These are phyloP conservation scores for Paraconiothyrium brasiliense DNA, from an alignment of 2,329 filamentous ascomycete species.

Conservation along the genomic window DNA sequence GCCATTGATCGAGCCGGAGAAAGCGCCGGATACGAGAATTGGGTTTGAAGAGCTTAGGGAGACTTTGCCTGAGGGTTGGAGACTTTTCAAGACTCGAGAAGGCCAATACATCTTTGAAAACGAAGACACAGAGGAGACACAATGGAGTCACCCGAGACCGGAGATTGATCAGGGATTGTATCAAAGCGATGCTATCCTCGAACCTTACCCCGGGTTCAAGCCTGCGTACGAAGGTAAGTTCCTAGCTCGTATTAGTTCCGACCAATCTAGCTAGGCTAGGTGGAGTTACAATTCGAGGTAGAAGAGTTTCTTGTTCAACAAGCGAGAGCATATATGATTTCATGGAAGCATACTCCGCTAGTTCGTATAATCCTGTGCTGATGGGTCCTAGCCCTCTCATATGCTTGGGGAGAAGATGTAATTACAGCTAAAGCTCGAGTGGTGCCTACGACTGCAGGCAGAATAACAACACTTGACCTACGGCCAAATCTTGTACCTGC, in stretches of 20 bases:
- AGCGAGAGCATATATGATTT: too few species aligned
- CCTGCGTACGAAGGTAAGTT: constrained; percentile 12
- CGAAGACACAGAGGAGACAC: background rate
- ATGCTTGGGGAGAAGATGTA: constrained; percentile 2
- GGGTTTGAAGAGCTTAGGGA: background rate
- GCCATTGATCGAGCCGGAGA: constrained; percentile 10
- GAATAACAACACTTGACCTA: background rate
- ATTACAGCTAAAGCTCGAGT: background rate
- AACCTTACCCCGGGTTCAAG: constrained; percentile 13
- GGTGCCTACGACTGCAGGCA: background rate
- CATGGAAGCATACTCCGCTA: too few species aligned
- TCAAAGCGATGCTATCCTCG: constrained; percentile 5
- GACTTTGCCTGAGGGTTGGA: constrained; percentile 8
- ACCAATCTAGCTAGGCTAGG: background rate
- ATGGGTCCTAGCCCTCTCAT: constrained; percentile 6
- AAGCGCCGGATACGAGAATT: constrained; percentile 13
- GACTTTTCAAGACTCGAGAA: background rate
- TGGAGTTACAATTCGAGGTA: too few species aligned
- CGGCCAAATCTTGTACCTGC: constrained; percentile 3
- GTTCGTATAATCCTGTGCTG: background rate
- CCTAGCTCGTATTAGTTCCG: background rate
- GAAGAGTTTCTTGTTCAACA: too few species aligned
- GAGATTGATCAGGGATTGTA: background rate
- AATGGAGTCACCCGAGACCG: constrained; percentile 10
- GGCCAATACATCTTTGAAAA: background rate